phyloP scores from a whole-genome alignment of 768 basidiomycete species.

The Leccinum longicurvipes region DNA sequence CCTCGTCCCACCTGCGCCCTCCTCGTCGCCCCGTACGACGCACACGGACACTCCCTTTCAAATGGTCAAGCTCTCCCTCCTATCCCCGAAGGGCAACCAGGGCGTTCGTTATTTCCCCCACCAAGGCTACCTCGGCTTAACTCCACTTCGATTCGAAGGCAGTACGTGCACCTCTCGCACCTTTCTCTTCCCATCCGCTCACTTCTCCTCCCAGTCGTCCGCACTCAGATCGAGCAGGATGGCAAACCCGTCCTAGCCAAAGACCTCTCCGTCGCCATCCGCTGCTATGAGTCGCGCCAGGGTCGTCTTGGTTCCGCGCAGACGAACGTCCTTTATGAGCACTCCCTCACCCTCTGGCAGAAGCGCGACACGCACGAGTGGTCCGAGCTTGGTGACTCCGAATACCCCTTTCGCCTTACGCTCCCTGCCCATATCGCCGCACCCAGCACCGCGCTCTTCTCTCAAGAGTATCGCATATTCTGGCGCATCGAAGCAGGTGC shows the following conservation, averaged over 20 bases:
- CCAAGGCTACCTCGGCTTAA: conserved; percentile 77
- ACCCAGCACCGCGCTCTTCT: conserved; percentile 62
- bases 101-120: conserved; percentile 71
- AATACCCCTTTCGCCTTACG: conserved; percentile 68
- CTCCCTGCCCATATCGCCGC: conserved; percentile 61
- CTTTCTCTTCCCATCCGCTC: background rate
- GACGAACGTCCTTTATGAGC: conserved; percentile 67
- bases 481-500: conserved; percentile 83
- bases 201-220: conserved; percentile 47
- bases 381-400: conserved; percentile 59
- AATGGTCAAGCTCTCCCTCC: conserved; percentile 70
- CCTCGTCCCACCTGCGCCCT: conserved; percentile 16
- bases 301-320: conserved; percentile 54
- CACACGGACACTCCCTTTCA: conserved; percentile 7
- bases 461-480: conserved; percentile 73
- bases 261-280: conserved; percentile 67
- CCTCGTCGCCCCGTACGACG: conserved; percentile 14
- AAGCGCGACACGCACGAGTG: conserved; percentile 57
- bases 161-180: conserved; percentile 38
- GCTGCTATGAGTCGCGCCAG: conserved; percentile 78
- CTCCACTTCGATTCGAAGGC: conserved; percentile 76
- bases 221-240: conserved; percentile 69
- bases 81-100: conserved; percentile 68
- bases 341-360: conserved; percentile 64
- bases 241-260: conserved; percentile 62